phyloP scores from a whole-genome alignment of 2,329 filamentous ascomycete genomes.

The Lecanicillium sp. region DNA sequence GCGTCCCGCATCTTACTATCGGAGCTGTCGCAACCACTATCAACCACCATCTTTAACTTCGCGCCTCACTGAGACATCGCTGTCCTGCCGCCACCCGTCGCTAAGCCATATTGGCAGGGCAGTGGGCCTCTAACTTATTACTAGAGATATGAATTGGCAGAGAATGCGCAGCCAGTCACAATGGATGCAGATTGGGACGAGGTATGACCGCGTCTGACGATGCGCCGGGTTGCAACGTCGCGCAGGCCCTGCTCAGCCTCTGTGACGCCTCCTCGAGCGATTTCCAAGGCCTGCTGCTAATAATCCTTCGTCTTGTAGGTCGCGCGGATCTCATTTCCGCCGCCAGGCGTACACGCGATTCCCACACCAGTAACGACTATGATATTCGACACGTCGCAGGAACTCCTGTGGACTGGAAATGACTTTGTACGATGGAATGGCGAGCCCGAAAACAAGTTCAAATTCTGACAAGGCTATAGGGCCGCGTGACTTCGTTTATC shows the following conservation, averaged over 20 bases:
- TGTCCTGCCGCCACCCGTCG: background rate
- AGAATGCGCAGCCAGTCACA: slow-evolving; percentile 30
- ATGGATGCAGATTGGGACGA: slow-evolving; percentile 65
- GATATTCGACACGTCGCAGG: slow-evolving; percentile 81
- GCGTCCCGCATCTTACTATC: slow-evolving; percentile 3
- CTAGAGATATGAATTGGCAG: slow-evolving; percentile 23
- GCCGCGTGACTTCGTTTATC: slow-evolving; percentile 82
- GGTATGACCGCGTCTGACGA: slow-evolving; percentile 31
- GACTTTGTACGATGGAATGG: slow-evolving; percentile 65
- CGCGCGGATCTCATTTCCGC: slow-evolving; percentile 72
- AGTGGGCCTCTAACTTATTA: slow-evolving; percentile 4
- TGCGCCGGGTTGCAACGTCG: slow-evolving; percentile 7
- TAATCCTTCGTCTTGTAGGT: slow-evolving; percentile 43
- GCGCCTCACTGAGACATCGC: background rate
- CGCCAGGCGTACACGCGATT: slow-evolving; percentile 61
- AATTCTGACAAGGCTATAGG: slow-evolving; percentile 42
- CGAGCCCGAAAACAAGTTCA: background rate
- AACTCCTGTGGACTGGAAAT: slow-evolving; percentile 89
- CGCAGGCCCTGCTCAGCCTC: slow-evolving; percentile 12
- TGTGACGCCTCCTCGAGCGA: slow-evolving; percentile 2
- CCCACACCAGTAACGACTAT: slow-evolving; percentile 69
- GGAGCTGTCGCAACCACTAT: slow-evolving; percentile 2
- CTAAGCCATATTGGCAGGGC: slow-evolving; percentile 1
- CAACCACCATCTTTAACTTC: slow-evolving; percentile 1
- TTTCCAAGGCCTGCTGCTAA: slow-evolving; percentile 6